phyloP scores from a whole-genome alignment of 441 rosid species.

The Erodium texanum region DNA sequence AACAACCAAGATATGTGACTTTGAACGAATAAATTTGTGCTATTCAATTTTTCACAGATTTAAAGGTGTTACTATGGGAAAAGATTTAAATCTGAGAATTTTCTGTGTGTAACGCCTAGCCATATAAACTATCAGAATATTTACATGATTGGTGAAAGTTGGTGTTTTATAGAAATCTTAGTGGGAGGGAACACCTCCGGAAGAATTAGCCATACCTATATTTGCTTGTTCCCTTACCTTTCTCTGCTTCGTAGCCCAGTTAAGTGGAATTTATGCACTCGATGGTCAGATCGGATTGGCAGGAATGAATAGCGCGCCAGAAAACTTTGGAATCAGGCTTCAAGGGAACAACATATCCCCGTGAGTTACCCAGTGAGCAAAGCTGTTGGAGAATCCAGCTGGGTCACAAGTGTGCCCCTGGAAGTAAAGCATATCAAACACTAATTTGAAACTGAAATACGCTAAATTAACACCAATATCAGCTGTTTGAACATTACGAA shows the following conservation, averaged over 20 bases:
- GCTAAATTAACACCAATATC: too few species aligned
- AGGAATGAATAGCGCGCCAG: neutral
- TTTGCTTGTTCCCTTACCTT: neutral
- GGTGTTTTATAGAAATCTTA: neutral
- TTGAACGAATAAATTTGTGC: too few species aligned
- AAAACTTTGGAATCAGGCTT: constrained; percentile 16
- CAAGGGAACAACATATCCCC: constrained; percentile 44
- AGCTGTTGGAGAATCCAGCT: constrained; percentile 39
- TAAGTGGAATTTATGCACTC: neutral
- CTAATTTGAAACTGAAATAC: neutral
- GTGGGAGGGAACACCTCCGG: neutral
- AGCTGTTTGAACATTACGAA: too few species aligned
- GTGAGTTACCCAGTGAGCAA: constrained; percentile 55
- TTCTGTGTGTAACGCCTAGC: neutral
- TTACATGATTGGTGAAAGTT: neutral
- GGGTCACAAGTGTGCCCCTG: constrained; percentile 16
- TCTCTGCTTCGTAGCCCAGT: too few species aligned
- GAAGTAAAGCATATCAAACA: too few species aligned
- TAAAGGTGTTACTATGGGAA: too few species aligned
- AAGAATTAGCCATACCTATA: constrained; percentile 1
- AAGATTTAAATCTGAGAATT: too few species aligned
- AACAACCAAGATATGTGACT: too few species aligned
- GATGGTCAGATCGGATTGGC: constrained; percentile 15
- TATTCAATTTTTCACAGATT: too few species aligned
- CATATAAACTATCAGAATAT: neutral